These are phyloP conservation scores for Megacollybia platyphylla DNA, from an alignment of 1,284 basidiomycete genomes.

Conservation along the genomic window DNA sequence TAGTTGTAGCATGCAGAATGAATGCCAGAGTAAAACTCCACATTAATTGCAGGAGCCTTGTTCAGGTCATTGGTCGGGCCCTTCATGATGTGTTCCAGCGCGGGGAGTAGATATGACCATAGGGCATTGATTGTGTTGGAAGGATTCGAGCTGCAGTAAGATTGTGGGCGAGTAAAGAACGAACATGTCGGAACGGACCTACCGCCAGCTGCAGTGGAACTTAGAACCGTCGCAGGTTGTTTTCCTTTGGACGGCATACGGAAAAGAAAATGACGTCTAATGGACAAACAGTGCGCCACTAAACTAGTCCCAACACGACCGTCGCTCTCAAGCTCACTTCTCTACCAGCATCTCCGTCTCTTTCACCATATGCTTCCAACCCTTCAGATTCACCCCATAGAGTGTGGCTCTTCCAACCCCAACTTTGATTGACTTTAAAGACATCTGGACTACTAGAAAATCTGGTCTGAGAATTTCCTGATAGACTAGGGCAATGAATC, in stretches of 20 bases:
- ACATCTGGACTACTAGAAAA: constrained; percentile 82
- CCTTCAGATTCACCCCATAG: constrained; percentile 36
- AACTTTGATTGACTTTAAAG: constrained; percentile 71
- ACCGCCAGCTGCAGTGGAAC: not conserved
- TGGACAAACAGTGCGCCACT: constrained; percentile 9
- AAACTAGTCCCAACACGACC: constrained; percentile 63
- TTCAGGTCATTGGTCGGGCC: constrained; percentile 42
- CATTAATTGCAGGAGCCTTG: constrained; percentile 58
- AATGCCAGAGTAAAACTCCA: constrained; percentile 56
- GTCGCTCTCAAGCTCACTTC: constrained; percentile 62
- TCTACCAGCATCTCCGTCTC: constrained; percentile 18
- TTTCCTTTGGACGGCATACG: not conserved
- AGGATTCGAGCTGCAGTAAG: constrained; percentile 28
- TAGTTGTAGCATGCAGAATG: constrained; percentile 73
- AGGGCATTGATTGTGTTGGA: constrained; percentile 54
- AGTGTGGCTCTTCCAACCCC: constrained; percentile 72
- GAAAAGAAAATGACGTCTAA: not conserved
- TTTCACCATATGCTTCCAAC: constrained; percentile 17
- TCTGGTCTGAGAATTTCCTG: constrained; percentile 72
- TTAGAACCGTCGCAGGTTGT: not conserved
- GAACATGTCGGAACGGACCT: not conserved
- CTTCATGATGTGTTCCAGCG: constrained; percentile 62
- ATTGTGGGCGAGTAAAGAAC: not conserved
- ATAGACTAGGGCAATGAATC: constrained; percentile 71
- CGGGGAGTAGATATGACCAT: constrained; percentile 63